Evolutionary conservation across 2,329 filamentous ascomycete species (phyloP).

Genomic region (Hypoxylon sp.): DNA sequence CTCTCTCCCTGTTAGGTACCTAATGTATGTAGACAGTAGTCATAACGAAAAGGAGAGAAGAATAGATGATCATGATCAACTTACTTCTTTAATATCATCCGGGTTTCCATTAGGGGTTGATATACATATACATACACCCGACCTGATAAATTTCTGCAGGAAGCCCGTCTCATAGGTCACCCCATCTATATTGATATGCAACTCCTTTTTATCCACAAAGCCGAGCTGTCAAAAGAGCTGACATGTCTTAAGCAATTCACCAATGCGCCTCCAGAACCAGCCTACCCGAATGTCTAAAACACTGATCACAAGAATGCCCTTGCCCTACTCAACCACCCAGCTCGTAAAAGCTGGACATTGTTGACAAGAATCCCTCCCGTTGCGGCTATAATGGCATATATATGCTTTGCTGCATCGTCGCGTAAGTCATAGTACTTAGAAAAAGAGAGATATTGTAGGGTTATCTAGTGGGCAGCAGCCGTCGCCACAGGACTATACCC

Average conservation of each 20-base stretch:
- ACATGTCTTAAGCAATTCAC: slow-evolving; percentile 26
- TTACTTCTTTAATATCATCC: slow-evolving; percentile 10
- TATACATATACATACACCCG: slow-evolving; percentile 26
- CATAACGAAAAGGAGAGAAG: slow-evolving; percentile 1
- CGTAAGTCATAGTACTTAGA: slow-evolving; percentile 13
- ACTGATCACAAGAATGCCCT: slow-evolving; percentile 15
- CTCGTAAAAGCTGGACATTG: not conserved
- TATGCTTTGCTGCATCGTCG: slow-evolving; percentile 14
- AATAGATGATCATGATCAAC: slow-evolving; percentile 3
- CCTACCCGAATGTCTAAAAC: slow-evolving; percentile 21
- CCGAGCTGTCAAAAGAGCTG: slow-evolving; percentile 23
- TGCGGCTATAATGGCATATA: not conserved
- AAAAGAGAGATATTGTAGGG: not conserved
- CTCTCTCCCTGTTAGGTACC: not conserved
- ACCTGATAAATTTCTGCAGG: slow-evolving; percentile 25
- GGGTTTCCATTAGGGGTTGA: slow-evolving; percentile 14
- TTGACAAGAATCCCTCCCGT: not conserved
- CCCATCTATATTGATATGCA: slow-evolving; percentile 39
- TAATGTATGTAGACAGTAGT: not conserved
- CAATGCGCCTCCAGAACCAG: slow-evolving; percentile 31
- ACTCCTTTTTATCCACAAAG: slow-evolving; percentile 38
- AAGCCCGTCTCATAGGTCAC: slow-evolving; percentile 12
- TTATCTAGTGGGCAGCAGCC: slow-evolving; percentile 24
- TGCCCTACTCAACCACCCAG: not conserved
- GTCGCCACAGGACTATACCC: slow-evolving; percentile 28